Conservation (phyloP, 2,329 filamentous ascomycete species). For the Penicillium paneum region DNA sequence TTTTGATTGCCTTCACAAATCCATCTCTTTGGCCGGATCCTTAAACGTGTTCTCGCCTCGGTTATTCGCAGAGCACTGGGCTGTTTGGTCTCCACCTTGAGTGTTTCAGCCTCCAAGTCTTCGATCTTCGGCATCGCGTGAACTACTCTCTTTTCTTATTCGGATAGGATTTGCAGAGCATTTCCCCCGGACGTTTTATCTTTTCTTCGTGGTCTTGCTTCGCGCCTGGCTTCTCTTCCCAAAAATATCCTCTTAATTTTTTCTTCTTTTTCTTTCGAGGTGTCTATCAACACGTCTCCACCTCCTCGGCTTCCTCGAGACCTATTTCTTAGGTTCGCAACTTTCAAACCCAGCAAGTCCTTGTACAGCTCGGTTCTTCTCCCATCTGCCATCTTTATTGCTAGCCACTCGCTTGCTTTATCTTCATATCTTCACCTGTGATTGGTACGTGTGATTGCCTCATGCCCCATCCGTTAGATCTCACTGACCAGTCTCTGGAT, state of each 20-base stretch:
- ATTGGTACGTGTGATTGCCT: constrained; percentile 14
- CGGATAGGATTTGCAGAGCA: constrained; percentile 39
- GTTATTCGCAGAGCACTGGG: background rate
- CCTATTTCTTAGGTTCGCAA: constrained; percentile 1
- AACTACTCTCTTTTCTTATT: constrained; percentile 20
- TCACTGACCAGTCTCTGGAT: background rate
- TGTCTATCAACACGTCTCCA: constrained; percentile 2
- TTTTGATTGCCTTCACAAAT: background rate
- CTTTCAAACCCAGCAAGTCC: constrained; percentile 9
- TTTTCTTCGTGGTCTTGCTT: constrained; percentile 9
- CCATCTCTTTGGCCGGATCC: constrained; percentile 1
- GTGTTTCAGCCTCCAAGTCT: constrained; percentile 19
- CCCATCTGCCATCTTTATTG: constrained; percentile 12
- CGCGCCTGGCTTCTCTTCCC: constrained; percentile 4
- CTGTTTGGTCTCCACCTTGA: constrained; percentile 11
- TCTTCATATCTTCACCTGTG: constrained; percentile 18
- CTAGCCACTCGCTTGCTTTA: constrained; percentile 24
- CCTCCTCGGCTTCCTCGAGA: constrained; percentile 7
- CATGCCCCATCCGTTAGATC: constrained; percentile 4
- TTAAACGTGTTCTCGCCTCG: constrained; percentile 3
- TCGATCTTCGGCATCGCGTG: constrained; percentile 20
- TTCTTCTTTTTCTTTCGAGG: background rate
- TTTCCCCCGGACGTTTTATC: constrained; percentile 23
- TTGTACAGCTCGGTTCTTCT: constrained; percentile 22
- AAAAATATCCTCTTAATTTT: constrained; percentile 21